Base-by-base conservation (phyloP, 2,329 filamentous ascomycete genomes). In the Diplodia sapinea region DNA sequence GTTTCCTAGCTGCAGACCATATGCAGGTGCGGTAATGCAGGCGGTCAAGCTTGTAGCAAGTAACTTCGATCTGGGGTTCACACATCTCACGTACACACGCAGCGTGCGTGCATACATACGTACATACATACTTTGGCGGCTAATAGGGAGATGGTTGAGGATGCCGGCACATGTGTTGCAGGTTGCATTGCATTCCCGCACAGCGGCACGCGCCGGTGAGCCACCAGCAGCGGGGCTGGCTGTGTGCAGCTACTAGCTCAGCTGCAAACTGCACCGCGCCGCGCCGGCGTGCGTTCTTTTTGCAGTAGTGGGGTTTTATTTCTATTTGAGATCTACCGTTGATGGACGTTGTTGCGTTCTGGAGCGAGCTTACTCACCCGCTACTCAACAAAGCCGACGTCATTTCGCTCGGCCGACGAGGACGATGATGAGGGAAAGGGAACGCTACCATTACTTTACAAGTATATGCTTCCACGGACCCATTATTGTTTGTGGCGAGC, bases 111-210 rank as follows among this genome's bases (percentile, higher is more conserved):
- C 40, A 47, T 47, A 12, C 17, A 12, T 9, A n/a, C 40, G n/a
- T 20, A 47, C 40, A 47, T 20, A 47, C 40, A 7, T 47, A 17
- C 40, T 47, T 9, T 47, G 5, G 17, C 17, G 40, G 40, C 17
- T 23, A 51, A 5, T 51, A 2, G 6, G 17, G 11, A 49, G 43
- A 20, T 6, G 20, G 23, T 51, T 17, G 40, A n/a, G n/a, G 31
- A 13, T 57, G 33, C 52, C 12, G 40, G 38, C 38, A 43, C 4
- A 33, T 56, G 33, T 56, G 49, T 26, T 47, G 54, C 54, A 57
- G 54, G 33, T 61, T 61, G 57, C 40, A 49, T 59, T 59, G 55
- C 55, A 59, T 59, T 40, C 13, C 55, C 20, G 55, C 55, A 43
- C 26, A 26, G 49, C 49, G 23, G 49, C 49, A 51, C n/a, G n/a